Percentiles rank a stretch among this genome's conserved stretches.
phyloP scores from a whole-genome alignment of 2,329 filamentous ascomycete genomes.

The Neofusicoccum sp. region DNA sequence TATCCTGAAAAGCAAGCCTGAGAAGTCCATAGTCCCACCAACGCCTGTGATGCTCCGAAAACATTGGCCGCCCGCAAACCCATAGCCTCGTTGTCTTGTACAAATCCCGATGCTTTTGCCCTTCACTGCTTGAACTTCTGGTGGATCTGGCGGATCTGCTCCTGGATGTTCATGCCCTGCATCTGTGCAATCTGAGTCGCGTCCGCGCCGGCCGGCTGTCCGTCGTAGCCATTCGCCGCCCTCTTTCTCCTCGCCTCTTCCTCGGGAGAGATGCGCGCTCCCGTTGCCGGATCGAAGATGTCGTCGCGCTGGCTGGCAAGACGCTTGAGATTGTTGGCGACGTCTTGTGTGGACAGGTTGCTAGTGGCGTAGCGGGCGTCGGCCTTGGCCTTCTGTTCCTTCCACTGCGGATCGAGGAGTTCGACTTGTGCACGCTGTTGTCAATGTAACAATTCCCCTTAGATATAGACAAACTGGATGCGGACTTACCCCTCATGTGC shows the following conservation, averaged over 20 bases:
- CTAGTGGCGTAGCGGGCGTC: conserved; percentile 82
- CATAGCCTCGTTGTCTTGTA: conserved; percentile 4
- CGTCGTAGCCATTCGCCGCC: conserved; percentile 66
- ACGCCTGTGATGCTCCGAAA: conserved; percentile 5
- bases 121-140: conserved; percentile 45
- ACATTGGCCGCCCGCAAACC: conserved; percentile 1
- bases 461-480: neutral
- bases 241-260: conserved; percentile 72
- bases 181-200: conserved; percentile 53
- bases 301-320: conserved; percentile 84
- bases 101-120: neutral
- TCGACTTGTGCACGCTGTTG: conserved; percentile 58
- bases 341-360: conserved; percentile 80
- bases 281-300: conserved; percentile 74
- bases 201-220: conserved; percentile 60
- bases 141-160: conserved; percentile 73
- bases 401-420: conserved; percentile 89
- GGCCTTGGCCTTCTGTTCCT: conserved; percentile 88
- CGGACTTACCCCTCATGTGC: conserved; percentile 75
- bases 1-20: conserved; percentile 15
- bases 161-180: conserved; percentile 66
- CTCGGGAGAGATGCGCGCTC: conserved; percentile 65
- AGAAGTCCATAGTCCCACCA: conserved; percentile 13
- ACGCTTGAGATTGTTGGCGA: conserved; percentile 93
- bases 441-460: neutral